Conservation (phyloP, 2,329 filamentous ascomycete species). For the Mariannaea elegans region DNA sequence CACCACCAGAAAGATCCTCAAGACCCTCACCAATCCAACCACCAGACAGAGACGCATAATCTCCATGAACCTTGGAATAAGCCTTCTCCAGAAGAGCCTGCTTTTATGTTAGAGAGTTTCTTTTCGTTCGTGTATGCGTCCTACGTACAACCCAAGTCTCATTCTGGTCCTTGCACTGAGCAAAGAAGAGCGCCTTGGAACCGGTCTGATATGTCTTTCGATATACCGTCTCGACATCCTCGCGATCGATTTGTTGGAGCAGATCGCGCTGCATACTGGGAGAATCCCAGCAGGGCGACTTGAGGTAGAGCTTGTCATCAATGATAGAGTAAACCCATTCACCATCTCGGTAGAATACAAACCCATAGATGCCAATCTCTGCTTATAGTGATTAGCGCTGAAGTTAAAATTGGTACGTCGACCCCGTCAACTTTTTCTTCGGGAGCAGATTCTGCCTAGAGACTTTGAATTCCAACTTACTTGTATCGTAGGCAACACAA, state of each 20-base stretch:
- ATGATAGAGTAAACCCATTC: constrained; percentile 94
- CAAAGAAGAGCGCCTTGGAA: constrained; percentile 81
- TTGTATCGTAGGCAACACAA: constrained; percentile 78
- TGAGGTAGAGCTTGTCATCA: constrained; percentile 89
- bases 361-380: constrained; percentile 84
- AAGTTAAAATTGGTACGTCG: too few relatives aligned
- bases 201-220: constrained; percentile 77
- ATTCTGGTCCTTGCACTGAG: constrained; percentile 77
- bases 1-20: constrained; percentile 71
- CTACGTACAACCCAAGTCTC: constrained; percentile 74
- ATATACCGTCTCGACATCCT: constrained; percentile 76
- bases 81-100: constrained; percentile 75
- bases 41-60: constrained; percentile 75
- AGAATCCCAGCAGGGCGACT: constrained; percentile 83
- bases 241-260: constrained; percentile 78
- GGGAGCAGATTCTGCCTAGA: too few relatives aligned
- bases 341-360: constrained; percentile 87
- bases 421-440: constrained; percentile 20
- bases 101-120: too few relatives aligned
- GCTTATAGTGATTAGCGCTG: too few relatives aligned
- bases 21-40: constrained; percentile 73
- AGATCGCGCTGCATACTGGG: constrained; percentile 78
- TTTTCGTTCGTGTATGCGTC: too few relatives aligned
- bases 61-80: constrained; percentile 84
- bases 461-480: too few relatives aligned